Evolutionary conservation across 306 rosid species (phyloP), one percentile per base, ranked within the genome.

Genomic region (Comarum palustre): DNA sequence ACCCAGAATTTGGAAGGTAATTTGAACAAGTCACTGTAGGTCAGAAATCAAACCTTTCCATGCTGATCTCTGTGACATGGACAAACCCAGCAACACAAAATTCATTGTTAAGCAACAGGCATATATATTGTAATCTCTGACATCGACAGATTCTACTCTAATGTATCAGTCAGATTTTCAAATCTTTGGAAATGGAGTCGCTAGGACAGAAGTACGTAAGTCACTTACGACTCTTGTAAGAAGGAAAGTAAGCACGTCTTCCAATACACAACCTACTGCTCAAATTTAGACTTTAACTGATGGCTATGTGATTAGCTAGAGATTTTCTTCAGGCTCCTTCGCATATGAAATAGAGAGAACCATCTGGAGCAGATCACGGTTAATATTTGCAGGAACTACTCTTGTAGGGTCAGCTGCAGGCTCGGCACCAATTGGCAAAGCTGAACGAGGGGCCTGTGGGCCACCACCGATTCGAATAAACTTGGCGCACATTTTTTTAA

Each of bases 391-490:
- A 70, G 90, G 91, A 46, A 86, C 96, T 68, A 91, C 82, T 82
- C 97, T 85, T 29, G 92, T 91, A 46, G 99, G 97, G 67, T 91
- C 97, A 39, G 96, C 96, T 4, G 92, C 90, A 67, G 99, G 99
- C 81, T 94, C 97, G 52, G 99, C 99, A 69, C 99, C 98, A 80
- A 94, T 91, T 47, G 97, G 98, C 87, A 94, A 78, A 69, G 98
- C 98, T 47, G 97, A 94, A 8, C 95, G 96, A 0, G 97, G 98
- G 75, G 98, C 95, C 80, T 94, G 98, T 42, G 98, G 98, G 69
- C 97, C 97, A 1, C 98, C 99, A 29, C 99, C 99, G 76, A 91
- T 80, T 76, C 96, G 95, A 84, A 62, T 57, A 66, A 75, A 71
- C 68, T 41, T 34, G 72, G 52, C 67, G 57, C 75, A 36, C 15